Percentiles rank a stretch among this genome's conserved stretches.
Conservation (phyloP, 805 yeast genomes). For the Komagataella mondaviorum region DNA sequence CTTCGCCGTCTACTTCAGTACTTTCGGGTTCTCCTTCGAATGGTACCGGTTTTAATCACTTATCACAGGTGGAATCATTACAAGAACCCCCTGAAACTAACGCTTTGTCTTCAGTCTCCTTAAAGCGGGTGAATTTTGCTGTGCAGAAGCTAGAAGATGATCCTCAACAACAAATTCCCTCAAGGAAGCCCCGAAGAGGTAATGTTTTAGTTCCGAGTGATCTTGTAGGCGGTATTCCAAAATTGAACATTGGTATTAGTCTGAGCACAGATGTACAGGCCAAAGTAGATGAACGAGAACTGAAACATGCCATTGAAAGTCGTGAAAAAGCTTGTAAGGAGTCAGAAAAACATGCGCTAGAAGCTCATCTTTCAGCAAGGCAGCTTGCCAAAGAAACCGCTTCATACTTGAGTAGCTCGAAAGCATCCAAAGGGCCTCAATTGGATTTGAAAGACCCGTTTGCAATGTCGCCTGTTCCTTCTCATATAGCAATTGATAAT, state of each 20-base stretch:
- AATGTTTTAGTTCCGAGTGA: slow-evolving; percentile 56
- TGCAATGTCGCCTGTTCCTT: slow-evolving; percentile 5
- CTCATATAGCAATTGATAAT: slow-evolving; percentile 45
- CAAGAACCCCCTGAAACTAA: not conserved
- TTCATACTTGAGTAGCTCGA: slow-evolving; percentile 21
- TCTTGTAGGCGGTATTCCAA: slow-evolving; percentile 44
- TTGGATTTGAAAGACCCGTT: slow-evolving; percentile 6
- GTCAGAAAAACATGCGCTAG: slow-evolving; percentile 60
- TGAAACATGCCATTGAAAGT: slow-evolving; percentile 43
- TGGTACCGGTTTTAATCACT: not conserved
- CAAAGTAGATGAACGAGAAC: slow-evolving; percentile 29
- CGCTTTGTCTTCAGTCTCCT: slow-evolving; percentile 16
- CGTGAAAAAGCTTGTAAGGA: slow-evolving; percentile 42
- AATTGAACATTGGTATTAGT: slow-evolving; percentile 58
- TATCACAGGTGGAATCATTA: not conserved
- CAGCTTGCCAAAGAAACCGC: slow-evolving; percentile 56
- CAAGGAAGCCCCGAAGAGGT: slow-evolving; percentile 39
- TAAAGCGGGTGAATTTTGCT: slow-evolving; percentile 38
- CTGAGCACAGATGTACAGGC: slow-evolving; percentile 21
- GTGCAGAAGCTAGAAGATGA: slow-evolving; percentile 32
- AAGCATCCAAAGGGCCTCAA: slow-evolving; percentile 10
- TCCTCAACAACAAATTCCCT: slow-evolving; percentile 52
- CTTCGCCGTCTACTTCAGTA: not conserved
- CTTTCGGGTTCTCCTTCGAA: slow-evolving; percentile 1
- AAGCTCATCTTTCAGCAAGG: slow-evolving; percentile 62